phyloP scores from a whole-genome alignment of 176 grass and related monocot genomes.

The Hsuehochloa calcarea region DNA sequence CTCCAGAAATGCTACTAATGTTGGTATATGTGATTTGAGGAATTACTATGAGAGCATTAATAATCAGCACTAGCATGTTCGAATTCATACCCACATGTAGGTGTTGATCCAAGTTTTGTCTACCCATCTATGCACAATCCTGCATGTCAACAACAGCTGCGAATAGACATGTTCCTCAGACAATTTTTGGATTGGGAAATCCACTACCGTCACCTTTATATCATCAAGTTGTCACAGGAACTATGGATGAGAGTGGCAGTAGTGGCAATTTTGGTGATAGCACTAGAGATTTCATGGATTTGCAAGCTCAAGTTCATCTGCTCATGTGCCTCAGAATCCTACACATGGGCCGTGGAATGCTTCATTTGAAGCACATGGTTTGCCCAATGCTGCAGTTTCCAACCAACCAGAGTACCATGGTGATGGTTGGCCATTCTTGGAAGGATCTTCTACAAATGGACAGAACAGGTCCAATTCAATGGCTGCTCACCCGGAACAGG shows the following conservation, averaged over 20 bases:
- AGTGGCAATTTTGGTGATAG: constrained; percentile 40
- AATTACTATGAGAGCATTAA: constrained; percentile 31
- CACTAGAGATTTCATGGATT: constrained; percentile 40
- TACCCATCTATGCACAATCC: constrained; percentile 40
- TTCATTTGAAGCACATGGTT: constrained; percentile 40
- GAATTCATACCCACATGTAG: constrained; percentile 33
- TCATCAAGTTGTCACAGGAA: constrained; percentile 41
- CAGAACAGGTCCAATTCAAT: constrained; percentile 25
- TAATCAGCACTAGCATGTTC: constrained; percentile 44
- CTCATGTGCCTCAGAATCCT: constrained; percentile 40
- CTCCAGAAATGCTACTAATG: constrained; percentile 38
- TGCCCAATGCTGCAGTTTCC: constrained; percentile 34
- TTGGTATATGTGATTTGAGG: constrained; percentile 29
- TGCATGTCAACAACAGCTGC: constrained; percentile 34
- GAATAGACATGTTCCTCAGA: constrained; percentile 39
- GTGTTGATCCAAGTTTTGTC: constrained; percentile 25
- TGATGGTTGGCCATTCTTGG: neutral
- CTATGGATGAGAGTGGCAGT: constrained; percentile 39
- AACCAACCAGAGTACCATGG: constrained; percentile 20
- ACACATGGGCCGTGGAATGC: constrained; percentile 34
- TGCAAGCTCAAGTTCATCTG: constrained; percentile 60
- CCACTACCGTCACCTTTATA: constrained; percentile 18
- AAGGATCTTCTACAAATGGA: constrained; percentile 35
- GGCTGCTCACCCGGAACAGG: constrained; percentile 23
- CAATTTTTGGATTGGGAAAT: constrained; percentile 44